Evolutionary conservation across 306 rosid genomes (phyloP).

Genomic region (Cucurbita argyrosperma): DNA sequence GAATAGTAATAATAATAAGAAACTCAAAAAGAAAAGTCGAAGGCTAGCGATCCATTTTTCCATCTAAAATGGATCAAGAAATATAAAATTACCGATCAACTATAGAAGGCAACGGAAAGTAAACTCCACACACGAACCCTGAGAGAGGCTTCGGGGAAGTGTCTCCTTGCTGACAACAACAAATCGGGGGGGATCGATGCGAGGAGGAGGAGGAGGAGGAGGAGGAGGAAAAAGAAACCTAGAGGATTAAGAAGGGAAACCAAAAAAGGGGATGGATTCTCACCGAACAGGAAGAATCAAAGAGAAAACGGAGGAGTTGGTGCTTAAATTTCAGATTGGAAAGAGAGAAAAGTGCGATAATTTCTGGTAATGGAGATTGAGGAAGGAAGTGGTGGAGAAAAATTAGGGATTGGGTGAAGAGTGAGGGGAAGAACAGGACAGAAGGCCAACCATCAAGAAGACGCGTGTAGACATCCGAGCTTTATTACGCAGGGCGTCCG

Average conservation of each 20-base stretch:
- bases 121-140: conserved; percentile 13
- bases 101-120: conserved; percentile 1
- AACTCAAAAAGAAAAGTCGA: neutral
- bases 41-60: conserved; percentile 34
- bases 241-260: neutral
- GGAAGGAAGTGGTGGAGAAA: neutral
- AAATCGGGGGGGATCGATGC: neutral
- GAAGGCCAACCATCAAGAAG: neutral
- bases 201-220: neutral
- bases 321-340: neutral
- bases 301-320: neutral
- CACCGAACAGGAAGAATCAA: conserved; percentile 18
- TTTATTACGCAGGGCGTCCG: neutral
- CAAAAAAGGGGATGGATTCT: conserved; percentile 8
- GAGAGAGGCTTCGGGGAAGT: conserved; percentile 7
- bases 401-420: neutral
- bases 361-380: neutral
- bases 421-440: neutral
- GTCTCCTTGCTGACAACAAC: neutral
- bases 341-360: neutral
- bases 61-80: neutral
- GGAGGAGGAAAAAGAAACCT: neutral
- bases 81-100: neutral
- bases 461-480: neutral
- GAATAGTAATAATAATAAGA: neutral